A percentile compares a stretch with the other conserved stretches of the same genome.
These are phyloP conservation scores for Niveomyces coronatus DNA, from an alignment of 2,329 filamentous ascomycete genomes.

Conservation along the genomic window DNA sequence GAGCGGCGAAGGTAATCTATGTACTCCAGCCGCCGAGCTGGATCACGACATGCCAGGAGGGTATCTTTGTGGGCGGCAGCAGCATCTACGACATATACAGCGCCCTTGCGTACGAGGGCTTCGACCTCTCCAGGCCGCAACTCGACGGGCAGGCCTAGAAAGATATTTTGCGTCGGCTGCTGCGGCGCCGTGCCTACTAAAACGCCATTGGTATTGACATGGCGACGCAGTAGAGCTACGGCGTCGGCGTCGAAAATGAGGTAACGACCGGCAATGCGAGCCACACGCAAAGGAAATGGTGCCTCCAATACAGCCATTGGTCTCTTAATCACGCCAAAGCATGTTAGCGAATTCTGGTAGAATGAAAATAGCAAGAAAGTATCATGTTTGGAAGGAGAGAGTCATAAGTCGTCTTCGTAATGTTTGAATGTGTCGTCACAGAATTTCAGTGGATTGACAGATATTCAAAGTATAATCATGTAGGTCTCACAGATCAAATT, in stretches of 20 bases:
- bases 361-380: neutral
- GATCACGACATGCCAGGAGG: constrained; percentile 44
- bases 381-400: constrained; percentile 7
- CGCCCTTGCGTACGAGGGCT: constrained; percentile 65
- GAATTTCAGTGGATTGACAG: constrained; percentile 50
- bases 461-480: constrained; percentile 45
- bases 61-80: constrained; percentile 55
- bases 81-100: constrained; percentile 76
- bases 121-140: constrained; percentile 84
- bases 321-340: constrained; percentile 1
- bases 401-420: constrained; percentile 37
- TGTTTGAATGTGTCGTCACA: constrained; percentile 32
- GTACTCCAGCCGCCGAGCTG: constrained; percentile 51
- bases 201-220: constrained; percentile 76
- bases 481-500: constrained; percentile 11
- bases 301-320: constrained; percentile 14
- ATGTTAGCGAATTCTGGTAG: constrained; percentile 2
- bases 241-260: constrained; percentile 81
- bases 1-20: constrained; percentile 43
- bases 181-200: constrained; percentile 83
- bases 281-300: constrained; percentile 58
- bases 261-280: constrained; percentile 68
- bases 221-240: constrained; percentile 65
- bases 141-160: constrained; percentile 79
- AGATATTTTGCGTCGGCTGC: constrained; percentile 89